Base-by-base conservation (phyloP, 75 land plant genomes). In the Chamaecyparis obtusa region DNA sequence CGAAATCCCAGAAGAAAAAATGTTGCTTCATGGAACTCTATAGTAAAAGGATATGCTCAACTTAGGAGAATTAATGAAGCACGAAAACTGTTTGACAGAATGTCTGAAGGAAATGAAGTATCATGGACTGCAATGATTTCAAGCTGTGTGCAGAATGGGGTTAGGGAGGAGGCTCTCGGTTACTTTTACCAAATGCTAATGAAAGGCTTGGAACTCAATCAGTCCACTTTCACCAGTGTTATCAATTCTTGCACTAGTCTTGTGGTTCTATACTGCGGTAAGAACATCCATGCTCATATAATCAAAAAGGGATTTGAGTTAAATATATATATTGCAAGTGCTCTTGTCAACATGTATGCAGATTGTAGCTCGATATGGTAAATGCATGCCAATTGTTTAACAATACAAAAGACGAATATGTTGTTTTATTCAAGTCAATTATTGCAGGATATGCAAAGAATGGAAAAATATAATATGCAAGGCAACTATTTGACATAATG, bases 141-240 rank as follows among this genome's bases (percentile, higher is more conserved):
- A 36, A 85, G 81, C 32, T 43, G 74, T 80, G 77, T 71, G 0
- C 85, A 83, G 37, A 24, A 17, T 39, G 88, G 88, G 2, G 3
- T n/a, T n/a, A n/a, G 30, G 8, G 64, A 51, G 85, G 19, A 30
- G 44, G 60, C 56, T n/a, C n/a, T n/a, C n/a, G n/a, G n/a, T n/a
- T n/a, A n/a, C n/a, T n/a, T n/a, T n/a, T n/a, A n/a, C n/a, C 33
- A 83, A 83, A 90, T 92, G 93, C 89, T 86, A 57, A 81, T 30
- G 43, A 56, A 17, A 17, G 21, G 30, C 56, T 37, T 81, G 48
- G 69, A 56, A 86, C 51, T 15, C 9, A 54, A 17, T 24, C 55
- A 15, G 16, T 87, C 83, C 35, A 56, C 54, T 15, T 85, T 85
- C 33, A 86, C 19, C 37, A 83, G 88, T 27, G 60, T 55, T 82